Conservation (phyloP, 208 protist species). For the Leishmania aethiopica region DNA sequence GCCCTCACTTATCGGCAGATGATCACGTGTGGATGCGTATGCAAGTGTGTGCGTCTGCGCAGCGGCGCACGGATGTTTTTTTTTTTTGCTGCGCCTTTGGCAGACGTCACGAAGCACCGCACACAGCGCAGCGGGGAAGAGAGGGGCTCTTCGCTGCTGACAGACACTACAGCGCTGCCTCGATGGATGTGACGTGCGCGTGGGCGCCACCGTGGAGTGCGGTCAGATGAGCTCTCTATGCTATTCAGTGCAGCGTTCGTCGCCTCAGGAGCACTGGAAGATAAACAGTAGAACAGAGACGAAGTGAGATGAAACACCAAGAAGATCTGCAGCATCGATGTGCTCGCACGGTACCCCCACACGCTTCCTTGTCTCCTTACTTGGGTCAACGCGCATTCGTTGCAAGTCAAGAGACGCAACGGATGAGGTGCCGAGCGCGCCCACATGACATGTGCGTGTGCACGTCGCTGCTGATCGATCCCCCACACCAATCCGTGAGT, state of each 20-base stretch:
- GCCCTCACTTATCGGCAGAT: constrained; percentile 1
- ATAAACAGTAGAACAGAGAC: neutral
- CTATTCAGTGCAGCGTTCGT: neutral
- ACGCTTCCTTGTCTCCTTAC: neutral
- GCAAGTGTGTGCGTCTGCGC: neutral
- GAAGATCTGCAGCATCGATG: neutral
- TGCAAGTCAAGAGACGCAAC: too few relatives aligned
- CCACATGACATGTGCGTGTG: neutral
- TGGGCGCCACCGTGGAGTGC: neutral
- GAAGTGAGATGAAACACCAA: neutral
- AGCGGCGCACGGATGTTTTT: neutral
- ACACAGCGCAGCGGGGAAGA: neutral
- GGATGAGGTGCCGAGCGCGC: neutral
- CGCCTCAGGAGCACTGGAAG: neutral
- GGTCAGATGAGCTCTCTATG: neutral
- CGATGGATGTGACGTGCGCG: neutral
- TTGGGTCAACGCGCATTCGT: neutral
- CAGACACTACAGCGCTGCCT: neutral
- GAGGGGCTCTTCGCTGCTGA: neutral
- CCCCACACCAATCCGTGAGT: neutral
- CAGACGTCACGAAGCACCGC: neutral
- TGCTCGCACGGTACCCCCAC: too few relatives aligned
- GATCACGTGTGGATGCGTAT: neutral
- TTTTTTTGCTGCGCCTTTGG: too few relatives aligned
- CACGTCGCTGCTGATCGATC: neutral